phyloP scores from a whole-genome alignment of 768 basidiomycete species.

The Lentinula sp. region DNA sequence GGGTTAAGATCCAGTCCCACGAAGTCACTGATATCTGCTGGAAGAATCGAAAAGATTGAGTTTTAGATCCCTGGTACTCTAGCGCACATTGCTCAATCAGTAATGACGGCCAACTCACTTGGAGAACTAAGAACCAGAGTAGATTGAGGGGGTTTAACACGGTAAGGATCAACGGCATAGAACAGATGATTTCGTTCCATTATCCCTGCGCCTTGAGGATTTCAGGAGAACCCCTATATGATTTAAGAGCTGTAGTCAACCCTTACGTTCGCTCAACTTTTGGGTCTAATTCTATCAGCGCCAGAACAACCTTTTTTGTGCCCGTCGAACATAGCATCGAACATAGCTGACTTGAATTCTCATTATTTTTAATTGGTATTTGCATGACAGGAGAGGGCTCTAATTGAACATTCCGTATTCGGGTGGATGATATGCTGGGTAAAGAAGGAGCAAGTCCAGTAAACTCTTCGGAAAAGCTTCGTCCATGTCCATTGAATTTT shows the following conservation, averaged over 20 bases:
- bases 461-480: conserved; percentile 1
- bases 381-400: conserved; percentile 52
- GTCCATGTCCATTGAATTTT: background rate
- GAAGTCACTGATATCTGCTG: background rate
- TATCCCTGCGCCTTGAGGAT: background rate
- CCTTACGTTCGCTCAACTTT: background rate
- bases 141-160: background rate
- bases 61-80: background rate
- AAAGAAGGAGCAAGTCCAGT: background rate
- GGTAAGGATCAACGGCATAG: background rate
- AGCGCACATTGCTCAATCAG: background rate
- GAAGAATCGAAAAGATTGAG: background rate
- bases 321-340: background rate
- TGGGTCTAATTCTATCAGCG: background rate
- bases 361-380: conserved; percentile 23
- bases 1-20: background rate
- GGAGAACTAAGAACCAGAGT: background rate
- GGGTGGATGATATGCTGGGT: background rate
- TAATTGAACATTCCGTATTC: conserved; percentile 42
- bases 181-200: background rate
- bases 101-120: background rate
- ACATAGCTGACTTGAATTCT: background rate
- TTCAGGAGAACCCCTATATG: no score
- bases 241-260: no score
- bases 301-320: background rate